These are phyloP conservation scores for Rhodocollybia butyracea DNA, from an alignment of 768 basidiomycete species.

Conservation along the genomic window DNA sequence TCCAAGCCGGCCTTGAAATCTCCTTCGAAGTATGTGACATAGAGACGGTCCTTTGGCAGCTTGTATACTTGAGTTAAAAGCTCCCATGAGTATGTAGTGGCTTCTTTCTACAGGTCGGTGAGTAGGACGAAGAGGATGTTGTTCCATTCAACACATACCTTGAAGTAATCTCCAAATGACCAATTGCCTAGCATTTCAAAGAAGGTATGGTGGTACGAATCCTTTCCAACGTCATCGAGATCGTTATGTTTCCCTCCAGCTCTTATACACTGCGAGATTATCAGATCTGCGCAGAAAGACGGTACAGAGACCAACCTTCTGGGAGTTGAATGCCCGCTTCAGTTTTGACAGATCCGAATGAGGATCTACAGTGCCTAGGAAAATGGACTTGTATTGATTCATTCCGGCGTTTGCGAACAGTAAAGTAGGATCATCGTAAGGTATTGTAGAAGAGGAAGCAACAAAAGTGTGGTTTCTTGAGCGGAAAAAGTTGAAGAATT, in stretches of 20 bases:
- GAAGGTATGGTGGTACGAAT: constrained; percentile 96
- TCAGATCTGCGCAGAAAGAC: not conserved
- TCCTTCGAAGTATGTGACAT: constrained; percentile 98
- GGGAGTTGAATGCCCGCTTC: constrained; percentile 91
- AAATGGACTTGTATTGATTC: constrained; percentile 98
- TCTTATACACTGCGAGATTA: constrained; percentile 65
- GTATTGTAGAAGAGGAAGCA: constrained; percentile 88
- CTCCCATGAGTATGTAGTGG: constrained; percentile 91
- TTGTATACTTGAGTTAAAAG: constrained; percentile 87
- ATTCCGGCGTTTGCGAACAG: constrained; percentile 98
- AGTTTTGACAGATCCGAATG: constrained; percentile 87
- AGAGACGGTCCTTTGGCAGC: constrained; percentile 86
- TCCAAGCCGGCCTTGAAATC: constrained; percentile 82
- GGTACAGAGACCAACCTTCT: constrained; percentile 47
- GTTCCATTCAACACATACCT: constrained; percentile 45
- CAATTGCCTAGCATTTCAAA: constrained; percentile 99
- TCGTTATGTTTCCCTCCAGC: constrained; percentile 99
- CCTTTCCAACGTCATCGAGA: constrained; percentile 97
- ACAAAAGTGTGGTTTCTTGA: constrained; percentile 82
- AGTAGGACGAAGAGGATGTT: constrained; percentile 4
- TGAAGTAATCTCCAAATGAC: constrained; percentile 99
- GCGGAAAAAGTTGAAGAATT: constrained; percentile 89
- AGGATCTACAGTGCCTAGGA: constrained; percentile 97
- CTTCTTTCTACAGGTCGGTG: constrained; percentile 68
- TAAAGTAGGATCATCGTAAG: constrained; percentile 96